These are phyloP conservation scores for Rhododendron vialii DNA, from an alignment of 148 eudicot species.

Conservation along the genomic window DNA sequence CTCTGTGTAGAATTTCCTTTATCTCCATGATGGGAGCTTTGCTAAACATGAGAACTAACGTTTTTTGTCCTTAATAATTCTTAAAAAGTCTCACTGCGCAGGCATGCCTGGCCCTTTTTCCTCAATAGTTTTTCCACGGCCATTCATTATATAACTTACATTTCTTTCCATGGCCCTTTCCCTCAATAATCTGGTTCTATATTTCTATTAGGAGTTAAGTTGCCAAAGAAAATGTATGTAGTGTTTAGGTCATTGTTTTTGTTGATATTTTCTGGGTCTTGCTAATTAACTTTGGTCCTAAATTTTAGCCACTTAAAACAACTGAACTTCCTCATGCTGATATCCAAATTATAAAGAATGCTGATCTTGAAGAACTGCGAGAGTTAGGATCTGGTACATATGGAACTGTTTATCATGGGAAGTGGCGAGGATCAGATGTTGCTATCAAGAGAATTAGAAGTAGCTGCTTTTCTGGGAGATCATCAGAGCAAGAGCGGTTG, in stretches of 20 bases:
- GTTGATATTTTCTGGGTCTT: not conserved
- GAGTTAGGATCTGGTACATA: constrained; percentile 96
- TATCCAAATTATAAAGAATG: constrained; percentile 7
- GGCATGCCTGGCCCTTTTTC: not conserved
- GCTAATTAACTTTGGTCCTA: not conserved
- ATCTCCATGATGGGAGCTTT: not conserved
- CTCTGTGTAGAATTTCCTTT: not conserved
- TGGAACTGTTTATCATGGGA: constrained; percentile 96
- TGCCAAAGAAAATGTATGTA: not conserved
- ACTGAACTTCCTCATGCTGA: not conserved
- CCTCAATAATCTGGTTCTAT: not conserved
- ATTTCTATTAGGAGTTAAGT: not conserved
- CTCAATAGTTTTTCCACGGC: not conserved
- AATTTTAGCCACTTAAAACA: not conserved
- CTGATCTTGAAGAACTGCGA: constrained; percentile 12
- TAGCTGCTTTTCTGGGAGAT: constrained; percentile 89
- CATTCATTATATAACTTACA: not conserved
- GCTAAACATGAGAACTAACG: not conserved
- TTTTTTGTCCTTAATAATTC: not conserved
- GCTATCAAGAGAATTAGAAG: constrained; percentile 93
- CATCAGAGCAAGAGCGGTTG: constrained; percentile 87
- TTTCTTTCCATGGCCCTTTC: not conserved
- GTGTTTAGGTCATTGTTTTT: not conserved
- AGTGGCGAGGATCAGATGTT: constrained; percentile 96
- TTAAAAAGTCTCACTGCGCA: not conserved